phyloP scores from a whole-genome alignment of 192 early-diverging fungal genomes.

The Paraglomus brasilianum region DNA sequence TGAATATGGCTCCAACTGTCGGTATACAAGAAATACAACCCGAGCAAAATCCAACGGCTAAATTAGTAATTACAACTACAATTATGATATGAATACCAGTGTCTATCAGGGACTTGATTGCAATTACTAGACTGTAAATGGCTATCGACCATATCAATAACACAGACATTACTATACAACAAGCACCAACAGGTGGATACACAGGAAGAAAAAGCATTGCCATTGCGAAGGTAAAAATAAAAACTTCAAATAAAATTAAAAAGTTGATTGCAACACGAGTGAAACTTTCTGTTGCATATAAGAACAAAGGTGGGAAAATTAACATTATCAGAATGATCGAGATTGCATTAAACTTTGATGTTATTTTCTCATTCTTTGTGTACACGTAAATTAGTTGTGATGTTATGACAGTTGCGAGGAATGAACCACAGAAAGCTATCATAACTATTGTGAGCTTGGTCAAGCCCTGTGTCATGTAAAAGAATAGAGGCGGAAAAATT shows the following conservation, averaged over 20 bases:
- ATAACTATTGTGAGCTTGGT: not conserved
- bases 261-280: too few species aligned
- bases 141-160: not conserved
- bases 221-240: too few species aligned
- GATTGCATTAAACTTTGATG: too few species aligned
- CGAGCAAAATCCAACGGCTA: not conserved
- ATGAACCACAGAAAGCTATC: not conserved
- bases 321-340: too few species aligned
- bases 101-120: not conserved
- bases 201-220: too few species aligned
- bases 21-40: not conserved
- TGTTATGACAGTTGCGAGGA: too few species aligned
- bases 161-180: too few species aligned
- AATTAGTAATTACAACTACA: conserved; percentile 1
- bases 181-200: too few species aligned
- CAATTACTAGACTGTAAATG: conserved; percentile 3
- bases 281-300: conserved; percentile 6
- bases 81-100: too few species aligned
- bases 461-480: conserved; percentile 6
- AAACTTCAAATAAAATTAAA: too few species aligned
- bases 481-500: conserved; percentile 15
- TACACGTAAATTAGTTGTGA: too few species aligned
- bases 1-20: conserved; percentile 1
- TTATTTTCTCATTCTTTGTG: too few species aligned
- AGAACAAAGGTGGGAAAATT: conserved; percentile 15